Base-by-base conservation (phyloP, 139 green algal genomes). In the Picochlorum sp. region DNA sequence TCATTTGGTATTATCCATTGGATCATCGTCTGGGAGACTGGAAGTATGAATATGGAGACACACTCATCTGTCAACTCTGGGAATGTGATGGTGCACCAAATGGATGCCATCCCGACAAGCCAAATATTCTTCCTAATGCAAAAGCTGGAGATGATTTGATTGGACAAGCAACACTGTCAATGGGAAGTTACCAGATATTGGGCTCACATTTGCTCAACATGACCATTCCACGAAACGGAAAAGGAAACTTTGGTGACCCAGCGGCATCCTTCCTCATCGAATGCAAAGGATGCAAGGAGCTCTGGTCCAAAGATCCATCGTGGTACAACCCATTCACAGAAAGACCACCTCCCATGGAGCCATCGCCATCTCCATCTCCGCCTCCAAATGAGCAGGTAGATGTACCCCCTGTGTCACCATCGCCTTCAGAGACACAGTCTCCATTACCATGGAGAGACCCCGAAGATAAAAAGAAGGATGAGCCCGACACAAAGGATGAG, bases 41-140 rank as follows among this genome's bases (percentile, higher is more conserved):
- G 70, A 57, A 63, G 0, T 24, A 57, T 6, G 34, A 68, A 20
- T 49, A 23, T 4, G 70, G 70, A 1, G 57, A 72, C 26, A 49
- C 14, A 11, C 57, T 72, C 2, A 49, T 21, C 13, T 77, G 70
- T 34, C 44, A 69, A 21, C 0, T 72, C 4, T 77, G 57, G 57
- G 70, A 77, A 45, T 77, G 70, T 63, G 70, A 77, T 50, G 70
- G 59, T 37, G 70, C 61, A 21, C 51, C 23, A 31, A 54, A 31
- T 13, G 54, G 52, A n/a, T 77, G 70, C 37, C 18, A 65, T 44
- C 70, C 70, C 4, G 24, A 58, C 15, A 63, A 14, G 3, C 70
- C 70, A 4, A 24, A 20, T 10, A 14, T 14, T 7, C 63, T 62
- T 38, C 70, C 70, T 15, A 54, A 54, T 31, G 23, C 64, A 3